A percentile compares a stretch with the other conserved stretches of the same genome.
These are phyloP conservation scores for Ogataea hybrid DNA, from an alignment of 1,139 yeast genomes.

Conservation along the genomic window DNA sequence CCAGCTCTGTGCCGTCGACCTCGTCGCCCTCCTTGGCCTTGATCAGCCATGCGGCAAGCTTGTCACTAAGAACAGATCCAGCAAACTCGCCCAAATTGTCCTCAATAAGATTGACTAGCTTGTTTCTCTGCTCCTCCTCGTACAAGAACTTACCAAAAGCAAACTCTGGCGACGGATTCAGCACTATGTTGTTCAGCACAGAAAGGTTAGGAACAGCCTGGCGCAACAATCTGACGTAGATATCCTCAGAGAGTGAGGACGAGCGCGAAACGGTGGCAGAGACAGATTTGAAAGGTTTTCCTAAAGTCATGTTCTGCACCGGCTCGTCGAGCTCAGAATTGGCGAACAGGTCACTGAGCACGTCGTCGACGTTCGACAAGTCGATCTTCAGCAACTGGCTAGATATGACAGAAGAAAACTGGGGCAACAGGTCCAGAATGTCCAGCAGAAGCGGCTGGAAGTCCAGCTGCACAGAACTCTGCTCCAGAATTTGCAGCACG, in stretches of 20 bases:
- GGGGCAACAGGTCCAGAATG: constrained; percentile 58
- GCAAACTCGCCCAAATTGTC: constrained; percentile 39
- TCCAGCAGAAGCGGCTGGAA: constrained; percentile 72
- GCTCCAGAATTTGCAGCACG: constrained; percentile 65
- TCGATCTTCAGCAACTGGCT: constrained; percentile 55
- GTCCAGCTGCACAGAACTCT: constrained; percentile 50
- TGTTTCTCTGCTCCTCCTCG: constrained; percentile 48
- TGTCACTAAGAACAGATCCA: constrained; percentile 47
- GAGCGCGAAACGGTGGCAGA: constrained; percentile 10
- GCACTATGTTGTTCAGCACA: constrained; percentile 59
- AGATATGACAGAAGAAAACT: constrained; percentile 51
- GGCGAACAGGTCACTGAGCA: constrained; percentile 48
- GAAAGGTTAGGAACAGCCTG: constrained; percentile 54
- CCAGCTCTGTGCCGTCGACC: constrained; percentile 33
- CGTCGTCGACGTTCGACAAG: constrained; percentile 41
- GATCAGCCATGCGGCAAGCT: constrained; percentile 70
- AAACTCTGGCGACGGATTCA: constrained; percentile 64
- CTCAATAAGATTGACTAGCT: constrained; percentile 48
- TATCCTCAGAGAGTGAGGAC: constrained; percentile 59
- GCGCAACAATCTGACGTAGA: constrained; percentile 70
- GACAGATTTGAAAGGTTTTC: constrained; percentile 35
- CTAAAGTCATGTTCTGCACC: constrained; percentile 61
- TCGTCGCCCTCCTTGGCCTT: constrained; percentile 35
- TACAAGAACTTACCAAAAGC: constrained; percentile 80
- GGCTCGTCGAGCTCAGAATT: constrained; percentile 57